Evolutionary conservation across 2,329 filamentous ascomycete species (phyloP), one percentile per base, ranked within the genome.

Genomic region (Fusarium sp.): DNA sequence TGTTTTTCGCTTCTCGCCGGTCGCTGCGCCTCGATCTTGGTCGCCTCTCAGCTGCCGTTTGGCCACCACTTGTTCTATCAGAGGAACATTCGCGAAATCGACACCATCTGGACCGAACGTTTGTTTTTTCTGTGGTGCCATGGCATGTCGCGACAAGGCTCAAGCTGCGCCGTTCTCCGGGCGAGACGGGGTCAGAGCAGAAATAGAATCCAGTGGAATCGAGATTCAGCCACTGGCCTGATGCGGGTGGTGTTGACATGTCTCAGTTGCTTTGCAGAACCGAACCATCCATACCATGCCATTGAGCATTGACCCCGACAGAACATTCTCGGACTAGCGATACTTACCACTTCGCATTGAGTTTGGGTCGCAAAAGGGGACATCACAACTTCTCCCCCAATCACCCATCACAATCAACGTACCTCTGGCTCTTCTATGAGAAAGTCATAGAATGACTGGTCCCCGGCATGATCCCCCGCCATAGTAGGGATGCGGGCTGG

Each of bases 361-460:
- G 59, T 32, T 72, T 62, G 49, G 49, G 46, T 63, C 29, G 57
- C 56, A 55, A 59, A 61, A 68, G 49, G 57, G 66, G 57, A 63
- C 52, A 62, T 40, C 38, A 53, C 44, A 52, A 16, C 50, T 51
- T 53, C 42, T 30, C 29, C 30, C 22, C n/a, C 40, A 29, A 44
- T n/a, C 40, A 16, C 30, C 30, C 46, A 44, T 27, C 44, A 42
- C 40, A 34, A 32, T 42, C 32, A 38, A 74, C 74, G 57, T 75
- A 76, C 74, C 74, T 76, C 72, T 34, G 71, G 66, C 18, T 76
- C 74, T 46, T 76, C 74, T 62, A 76, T 75, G 72, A 76, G 65
- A 66, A 76, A 76, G 69, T 76, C 74, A 73, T 76, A 76, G 61
- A 76, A 75, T 64, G 74, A 74, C 71, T 72, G 69, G 47, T 76